A percentile compares a stretch with the other conserved stretches of the same genome.
Evolutionary conservation across 1,139 yeast species (phyloP).

Genomic region (Geotrichum citri-aurantii): DNA sequence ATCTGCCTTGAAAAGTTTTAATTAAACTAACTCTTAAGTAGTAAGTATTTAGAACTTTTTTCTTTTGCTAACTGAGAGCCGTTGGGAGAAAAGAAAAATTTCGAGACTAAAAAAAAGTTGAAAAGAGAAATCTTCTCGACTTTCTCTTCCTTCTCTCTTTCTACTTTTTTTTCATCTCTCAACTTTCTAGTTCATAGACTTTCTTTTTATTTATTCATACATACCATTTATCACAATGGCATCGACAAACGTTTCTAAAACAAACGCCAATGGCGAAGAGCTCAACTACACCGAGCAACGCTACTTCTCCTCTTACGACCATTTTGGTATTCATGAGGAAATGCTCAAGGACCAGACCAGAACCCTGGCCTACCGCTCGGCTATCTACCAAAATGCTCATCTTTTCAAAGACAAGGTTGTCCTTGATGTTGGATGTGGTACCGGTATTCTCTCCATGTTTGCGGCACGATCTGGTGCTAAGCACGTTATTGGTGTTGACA

Average conservation of each 20-base stretch:
- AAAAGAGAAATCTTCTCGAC: neutral
- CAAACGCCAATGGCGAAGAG: conserved; percentile 11
- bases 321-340: conserved; percentile 96
- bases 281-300: conserved; percentile 62
- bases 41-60: neutral
- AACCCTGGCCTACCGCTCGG: conserved; percentile 86
- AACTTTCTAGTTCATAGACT: neutral
- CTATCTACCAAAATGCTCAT: conserved; percentile 85
- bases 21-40: neutral
- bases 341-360: conserved; percentile 96
- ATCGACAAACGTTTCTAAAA: conserved; percentile 6
- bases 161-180: neutral
- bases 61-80: neutral
- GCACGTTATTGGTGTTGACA: conserved; percentile 94
- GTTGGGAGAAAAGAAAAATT: conserved; percentile 12
- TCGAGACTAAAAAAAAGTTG: neutral
- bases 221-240: conserved; percentile 5
- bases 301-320: conserved; percentile 92
- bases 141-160: neutral
- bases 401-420: conserved; percentile 90
- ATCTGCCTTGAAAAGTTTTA: too few species aligned
- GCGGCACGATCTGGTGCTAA: conserved; percentile 98
- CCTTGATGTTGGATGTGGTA: conserved; percentile 98
- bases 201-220: neutral
- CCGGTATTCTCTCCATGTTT: conserved; percentile 95